Evolutionary conservation across 768 basidiomycete species (phyloP).

Genomic region (Trametes gibbosa): DNA sequence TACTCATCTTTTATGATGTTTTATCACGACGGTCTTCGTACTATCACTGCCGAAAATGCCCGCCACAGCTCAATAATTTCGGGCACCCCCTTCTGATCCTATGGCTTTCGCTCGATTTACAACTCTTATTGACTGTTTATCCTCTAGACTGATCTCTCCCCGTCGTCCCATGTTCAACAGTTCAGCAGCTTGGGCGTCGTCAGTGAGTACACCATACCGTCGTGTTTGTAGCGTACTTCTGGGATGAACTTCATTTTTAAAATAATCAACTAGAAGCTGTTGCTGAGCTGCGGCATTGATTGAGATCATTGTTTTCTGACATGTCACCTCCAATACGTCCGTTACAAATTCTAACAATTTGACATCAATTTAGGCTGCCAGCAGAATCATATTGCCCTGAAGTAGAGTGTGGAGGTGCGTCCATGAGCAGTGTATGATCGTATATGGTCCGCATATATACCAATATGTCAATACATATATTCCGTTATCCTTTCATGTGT

Average conservation of each 20-base stretch:
- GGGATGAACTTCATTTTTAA: conserved; percentile 46
- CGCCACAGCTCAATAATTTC: conserved; percentile 84
- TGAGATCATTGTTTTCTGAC: conserved; percentile 29
- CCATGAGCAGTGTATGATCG: too few species aligned
- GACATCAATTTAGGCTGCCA: too few species aligned
- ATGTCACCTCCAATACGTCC: neutral
- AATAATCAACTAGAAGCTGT: conserved; percentile 89
- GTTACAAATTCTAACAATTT: too few species aligned
- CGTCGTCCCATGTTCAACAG: neutral
- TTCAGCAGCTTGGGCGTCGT: neutral
- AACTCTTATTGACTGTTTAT: conserved; percentile 3
- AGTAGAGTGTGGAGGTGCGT: too few species aligned
- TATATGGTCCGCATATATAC: too few species aligned
- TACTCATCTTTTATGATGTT: conserved; percentile 49
- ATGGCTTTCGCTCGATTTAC: conserved; percentile 3
- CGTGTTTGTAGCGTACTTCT: neutral
- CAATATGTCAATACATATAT: too few species aligned
- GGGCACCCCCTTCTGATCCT: conserved; percentile 77
- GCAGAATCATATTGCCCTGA: too few species aligned
- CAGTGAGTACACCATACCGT: neutral
- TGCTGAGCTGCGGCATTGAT: conserved; percentile 75
- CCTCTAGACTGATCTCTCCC: neutral
- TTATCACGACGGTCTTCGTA: conserved; percentile 94
- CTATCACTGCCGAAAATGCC: conserved; percentile 79
- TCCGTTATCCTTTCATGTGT: too few species aligned